Evolutionary conservation across 2,329 filamentous ascomycete species (phyloP), one percentile per base, ranked within the genome.

Genomic region (Capronia coronata): DNA sequence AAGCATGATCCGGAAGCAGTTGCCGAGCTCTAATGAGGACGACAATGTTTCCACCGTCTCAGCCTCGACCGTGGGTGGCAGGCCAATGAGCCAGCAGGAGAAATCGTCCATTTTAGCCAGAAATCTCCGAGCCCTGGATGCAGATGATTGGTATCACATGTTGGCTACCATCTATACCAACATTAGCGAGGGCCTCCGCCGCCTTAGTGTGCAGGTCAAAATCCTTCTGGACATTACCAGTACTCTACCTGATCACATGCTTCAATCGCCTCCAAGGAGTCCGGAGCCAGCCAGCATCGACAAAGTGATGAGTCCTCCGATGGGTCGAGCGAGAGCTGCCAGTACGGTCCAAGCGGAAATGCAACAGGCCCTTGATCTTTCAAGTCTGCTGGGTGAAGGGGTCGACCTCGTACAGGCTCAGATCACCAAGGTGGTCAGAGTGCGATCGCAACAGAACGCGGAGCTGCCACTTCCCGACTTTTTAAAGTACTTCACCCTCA

Each of bases 211-310:
- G 0, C 91, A 97, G 65, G 86, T 93, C 48, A 98, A 98, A 66
- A 83, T 97, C 8, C 70, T 98, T n/a, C 75, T 98, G 8, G 93
- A 98, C 66, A 86, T 95, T 16, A 93, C 90, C 1, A 95, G 89
- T 64, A 68, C 68, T n/a, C 56, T 72, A 11, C 70, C 72, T 2
- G 61, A 67, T 2, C 55, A 59, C 53, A 67, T 61, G 39, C 63
- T 72, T 21, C 69, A 67, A 50, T 77, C 75, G 1, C 74, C 76
- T 13, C 65, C 70, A 11, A 68, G 67, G 55, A 77, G 74, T 51
- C 75, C 72, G 1, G 68, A 67, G 37, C 54, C 54, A 14, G 37
- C 48, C 30, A 56, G 46, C 41, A 45, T 54, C 29, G 46, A 55
- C 32, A 46, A 46, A 44, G 30, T 52, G 6, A 43, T 47, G 42